A percentile compares a stretch with the other conserved stretches of the same genome.
These are phyloP conservation scores for Metschnikowia proteae DNA, from an alignment of 805 yeast species.

Conservation along the genomic window DNA sequence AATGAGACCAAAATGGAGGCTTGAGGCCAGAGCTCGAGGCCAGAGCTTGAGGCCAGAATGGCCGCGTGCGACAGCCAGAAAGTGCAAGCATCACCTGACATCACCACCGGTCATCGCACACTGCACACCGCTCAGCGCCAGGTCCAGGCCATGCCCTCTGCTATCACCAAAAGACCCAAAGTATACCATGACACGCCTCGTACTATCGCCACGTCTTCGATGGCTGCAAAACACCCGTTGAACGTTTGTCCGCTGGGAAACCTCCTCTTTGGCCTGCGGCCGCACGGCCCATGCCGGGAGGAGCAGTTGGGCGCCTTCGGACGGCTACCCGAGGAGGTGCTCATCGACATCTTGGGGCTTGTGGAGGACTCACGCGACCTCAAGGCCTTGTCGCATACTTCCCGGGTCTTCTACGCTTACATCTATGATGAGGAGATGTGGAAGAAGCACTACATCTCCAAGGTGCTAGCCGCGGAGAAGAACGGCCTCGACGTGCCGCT, in stretches of 20 bases:
- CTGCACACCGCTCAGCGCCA: not conserved
- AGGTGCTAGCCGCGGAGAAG: conserved; percentile 10
- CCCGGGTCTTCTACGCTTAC: conserved; percentile 69
- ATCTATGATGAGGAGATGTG: conserved; percentile 76
- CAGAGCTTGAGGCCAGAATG: no score
- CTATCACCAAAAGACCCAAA: conserved; percentile 5
- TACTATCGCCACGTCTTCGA: conserved; percentile 5
- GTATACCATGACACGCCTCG: conserved; percentile 7
- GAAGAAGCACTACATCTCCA: conserved; percentile 52
- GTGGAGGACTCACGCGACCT: conserved; percentile 49
- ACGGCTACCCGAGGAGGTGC: conserved; percentile 57
- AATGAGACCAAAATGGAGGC: no score
- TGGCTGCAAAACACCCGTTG: conserved; percentile 15
- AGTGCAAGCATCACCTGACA: no score
- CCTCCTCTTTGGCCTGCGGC: conserved; percentile 8
- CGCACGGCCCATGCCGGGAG: conserved; percentile 15
- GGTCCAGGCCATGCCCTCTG: not conserved
- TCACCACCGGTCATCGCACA: no score
- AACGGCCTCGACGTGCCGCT: conserved; percentile 12
- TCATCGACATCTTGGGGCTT: conserved; percentile 49
- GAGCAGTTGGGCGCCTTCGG: conserved; percentile 53
- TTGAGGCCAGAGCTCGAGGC: no score
- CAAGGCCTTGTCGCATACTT: conserved; percentile 50
- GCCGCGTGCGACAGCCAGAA: no score
- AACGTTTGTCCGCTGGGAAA: conserved; percentile 20